A percentile compares a stretch with the other conserved stretches of the same genome.
Evolutionary conservation across 805 yeast species (phyloP).

Genomic region (Ogataea chonburiensis): DNA sequence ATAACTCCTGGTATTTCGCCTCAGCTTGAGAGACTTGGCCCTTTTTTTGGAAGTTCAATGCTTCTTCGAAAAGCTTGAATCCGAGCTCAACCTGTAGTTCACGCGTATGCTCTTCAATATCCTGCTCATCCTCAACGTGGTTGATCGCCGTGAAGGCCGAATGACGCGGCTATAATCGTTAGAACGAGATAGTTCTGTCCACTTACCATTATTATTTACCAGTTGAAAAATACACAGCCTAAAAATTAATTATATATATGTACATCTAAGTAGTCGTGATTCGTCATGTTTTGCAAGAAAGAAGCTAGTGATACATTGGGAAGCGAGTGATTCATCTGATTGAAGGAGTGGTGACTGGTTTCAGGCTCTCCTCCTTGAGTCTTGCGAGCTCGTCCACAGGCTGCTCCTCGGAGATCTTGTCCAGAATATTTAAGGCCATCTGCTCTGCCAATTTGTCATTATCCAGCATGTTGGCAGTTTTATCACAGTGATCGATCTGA

Average conservation of each 20-base stretch:
- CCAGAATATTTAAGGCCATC: constrained; percentile 35
- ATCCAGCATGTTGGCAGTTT: constrained; percentile 22
- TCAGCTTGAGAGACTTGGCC: constrained; percentile 50
- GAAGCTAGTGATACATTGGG: no score
- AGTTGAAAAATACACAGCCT: constrained; percentile 9
- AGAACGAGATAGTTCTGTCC: not conserved
- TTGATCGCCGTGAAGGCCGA: constrained; percentile 81
- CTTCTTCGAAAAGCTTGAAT: constrained; percentile 68
- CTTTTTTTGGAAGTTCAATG: constrained; percentile 59
- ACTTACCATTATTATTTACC: constrained; percentile 8
- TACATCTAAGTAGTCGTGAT: constrained; percentile 7
- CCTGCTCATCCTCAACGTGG: constrained; percentile 70
- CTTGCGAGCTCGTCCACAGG: constrained; percentile 30
- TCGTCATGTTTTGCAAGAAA: not conserved
- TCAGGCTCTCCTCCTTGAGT: constrained; percentile 29
- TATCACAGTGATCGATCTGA: constrained; percentile 35
- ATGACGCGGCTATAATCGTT: constrained; percentile 28
- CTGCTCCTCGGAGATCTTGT: constrained; percentile 31
- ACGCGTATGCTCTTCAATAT: constrained; percentile 85
- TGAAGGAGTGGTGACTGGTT: constrained; percentile 18
- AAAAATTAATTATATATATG: constrained; percentile 1
- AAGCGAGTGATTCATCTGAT: constrained; percentile 19
- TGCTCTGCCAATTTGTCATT: constrained; percentile 35
- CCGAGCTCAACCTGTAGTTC: constrained; percentile 91
- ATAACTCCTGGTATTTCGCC: constrained; percentile 56